Conservation (phyloP, 176 grass and related monocot genomes). For the Typha latifolia region DNA sequence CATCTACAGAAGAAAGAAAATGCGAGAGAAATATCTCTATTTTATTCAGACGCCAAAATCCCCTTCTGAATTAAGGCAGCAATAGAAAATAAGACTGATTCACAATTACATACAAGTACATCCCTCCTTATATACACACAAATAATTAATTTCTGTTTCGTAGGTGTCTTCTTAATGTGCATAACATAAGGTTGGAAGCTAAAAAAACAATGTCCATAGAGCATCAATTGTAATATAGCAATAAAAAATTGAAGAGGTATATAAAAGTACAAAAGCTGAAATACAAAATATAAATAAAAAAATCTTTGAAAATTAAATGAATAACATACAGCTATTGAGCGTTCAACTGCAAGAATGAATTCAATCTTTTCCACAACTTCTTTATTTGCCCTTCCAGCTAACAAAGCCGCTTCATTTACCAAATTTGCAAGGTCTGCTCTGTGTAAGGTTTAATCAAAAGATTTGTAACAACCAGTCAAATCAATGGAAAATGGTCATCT, state of each 20-base stretch:
- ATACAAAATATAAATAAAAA: not conserved
- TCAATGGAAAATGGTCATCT: conserved; percentile 3
- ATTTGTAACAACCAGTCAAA: conserved; percentile 13
- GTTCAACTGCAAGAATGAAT: conserved; percentile 90
- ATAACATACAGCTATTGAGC: conserved; percentile 93
- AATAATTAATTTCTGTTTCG: not conserved
- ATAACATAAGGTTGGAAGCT: not conserved
- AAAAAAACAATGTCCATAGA: not conserved
- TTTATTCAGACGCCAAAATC: not conserved
- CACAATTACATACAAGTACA: not conserved
- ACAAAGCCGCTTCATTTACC: conserved; percentile 98
- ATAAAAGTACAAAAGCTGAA: conserved; percentile 1
- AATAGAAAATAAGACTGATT: no score
- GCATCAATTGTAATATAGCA: not conserved
- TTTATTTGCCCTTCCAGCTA: conserved; percentile 85
- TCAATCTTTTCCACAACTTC: conserved; percentile 95
- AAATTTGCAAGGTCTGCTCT: conserved; percentile 99
- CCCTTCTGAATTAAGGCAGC: not conserved
- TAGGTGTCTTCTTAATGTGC: not conserved
- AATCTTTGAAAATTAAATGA: not conserved
- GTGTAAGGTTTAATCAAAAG: conserved; percentile 31
- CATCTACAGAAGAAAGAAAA: not conserved
- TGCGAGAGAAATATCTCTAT: not conserved
- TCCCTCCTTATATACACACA: not conserved
- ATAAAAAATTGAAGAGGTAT: not conserved